Evolutionary conservation across 805 yeast species (phyloP).

Genomic region (Yarrowia sp.): DNA sequence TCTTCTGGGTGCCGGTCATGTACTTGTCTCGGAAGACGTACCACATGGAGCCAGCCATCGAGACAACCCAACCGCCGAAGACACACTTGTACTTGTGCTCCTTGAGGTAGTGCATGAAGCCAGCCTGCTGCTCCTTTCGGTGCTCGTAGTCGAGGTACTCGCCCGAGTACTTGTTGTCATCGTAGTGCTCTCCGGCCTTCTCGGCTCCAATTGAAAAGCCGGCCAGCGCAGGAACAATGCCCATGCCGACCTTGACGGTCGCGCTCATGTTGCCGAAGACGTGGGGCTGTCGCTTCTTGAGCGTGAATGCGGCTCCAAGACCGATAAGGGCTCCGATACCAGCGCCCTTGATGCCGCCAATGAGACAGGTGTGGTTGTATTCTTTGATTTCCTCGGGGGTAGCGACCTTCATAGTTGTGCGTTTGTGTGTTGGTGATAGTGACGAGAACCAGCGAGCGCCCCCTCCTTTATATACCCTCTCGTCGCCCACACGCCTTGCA

Average conservation of each 20-base stretch:
- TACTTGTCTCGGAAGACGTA: constrained; percentile 68
- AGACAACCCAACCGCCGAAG: constrained; percentile 75
- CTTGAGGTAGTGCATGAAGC: background rate
- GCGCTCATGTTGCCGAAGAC: constrained; percentile 33
- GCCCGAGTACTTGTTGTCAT: constrained; percentile 56
- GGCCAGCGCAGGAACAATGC: constrained; percentile 65
- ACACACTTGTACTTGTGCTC: constrained; percentile 46
- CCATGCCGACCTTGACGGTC: constrained; percentile 54
- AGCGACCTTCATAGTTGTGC: constrained; percentile 63
- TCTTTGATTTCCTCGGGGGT: constrained; percentile 64
- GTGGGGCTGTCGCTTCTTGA: constrained; percentile 43
- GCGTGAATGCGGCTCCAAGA: constrained; percentile 51
- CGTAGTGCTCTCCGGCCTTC: constrained; percentile 65
- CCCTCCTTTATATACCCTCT: background rate
- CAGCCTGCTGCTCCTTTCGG: constrained; percentile 13
- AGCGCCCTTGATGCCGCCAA: constrained; percentile 63
- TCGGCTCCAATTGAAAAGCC: constrained; percentile 66
- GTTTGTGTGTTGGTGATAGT: background rate
- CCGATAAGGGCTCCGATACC: constrained; percentile 58
- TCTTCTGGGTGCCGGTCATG: constrained; percentile 74
- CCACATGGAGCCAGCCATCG: constrained; percentile 78
- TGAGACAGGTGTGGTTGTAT: constrained; percentile 55
- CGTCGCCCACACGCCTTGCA: constrained; percentile 6
- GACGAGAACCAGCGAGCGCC: background rate
- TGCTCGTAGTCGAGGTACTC: constrained; percentile 47